Evolutionary conservation across 768 basidiomycete genomes (phyloP).

Genomic region (Xanthoconium purpureum): DNA sequence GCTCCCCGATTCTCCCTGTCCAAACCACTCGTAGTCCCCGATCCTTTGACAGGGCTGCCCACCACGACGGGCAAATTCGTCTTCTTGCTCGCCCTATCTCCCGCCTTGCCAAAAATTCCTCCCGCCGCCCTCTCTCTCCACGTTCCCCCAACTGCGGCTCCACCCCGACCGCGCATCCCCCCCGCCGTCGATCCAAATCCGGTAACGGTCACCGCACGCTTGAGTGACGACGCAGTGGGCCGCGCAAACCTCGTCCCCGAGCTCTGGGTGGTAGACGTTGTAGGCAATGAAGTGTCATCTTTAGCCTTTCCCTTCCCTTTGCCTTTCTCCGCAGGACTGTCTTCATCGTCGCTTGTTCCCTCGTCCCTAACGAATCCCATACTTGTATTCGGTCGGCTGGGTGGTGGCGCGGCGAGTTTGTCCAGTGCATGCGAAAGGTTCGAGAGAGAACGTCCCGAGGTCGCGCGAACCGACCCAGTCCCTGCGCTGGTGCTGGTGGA

Average conservation of each 20-base stretch:
- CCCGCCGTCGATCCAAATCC: conserved; percentile 5
- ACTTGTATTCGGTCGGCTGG: conserved; percentile 64
- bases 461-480: background rate
- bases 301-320: conserved; percentile 22
- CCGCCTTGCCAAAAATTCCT: conserved; percentile 24
- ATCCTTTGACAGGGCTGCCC: conserved; percentile 47
- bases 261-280: background rate
- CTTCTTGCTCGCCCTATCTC: conserved; percentile 40
- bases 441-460: conserved; percentile 45
- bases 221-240: conserved; percentile 32
- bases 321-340: background rate
- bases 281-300: conserved; percentile 21
- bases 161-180: conserved; percentile 5
- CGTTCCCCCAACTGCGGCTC: background rate
- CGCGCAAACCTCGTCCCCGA: conserved; percentile 20
- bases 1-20: background rate
- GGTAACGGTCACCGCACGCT: conserved; percentile 21
- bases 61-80: conserved; percentile 43
- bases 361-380: conserved; percentile 55
- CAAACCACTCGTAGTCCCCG: conserved; percentile 1
- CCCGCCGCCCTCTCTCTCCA: conserved; percentile 10
- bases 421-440: conserved; percentile 67
- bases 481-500: background rate
- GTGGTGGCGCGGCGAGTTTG: conserved; percentile 65
- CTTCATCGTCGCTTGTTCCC: conserved; percentile 1